phyloP scores from a whole-genome alignment of 805 yeast species.

The Candida caryicola region DNA sequence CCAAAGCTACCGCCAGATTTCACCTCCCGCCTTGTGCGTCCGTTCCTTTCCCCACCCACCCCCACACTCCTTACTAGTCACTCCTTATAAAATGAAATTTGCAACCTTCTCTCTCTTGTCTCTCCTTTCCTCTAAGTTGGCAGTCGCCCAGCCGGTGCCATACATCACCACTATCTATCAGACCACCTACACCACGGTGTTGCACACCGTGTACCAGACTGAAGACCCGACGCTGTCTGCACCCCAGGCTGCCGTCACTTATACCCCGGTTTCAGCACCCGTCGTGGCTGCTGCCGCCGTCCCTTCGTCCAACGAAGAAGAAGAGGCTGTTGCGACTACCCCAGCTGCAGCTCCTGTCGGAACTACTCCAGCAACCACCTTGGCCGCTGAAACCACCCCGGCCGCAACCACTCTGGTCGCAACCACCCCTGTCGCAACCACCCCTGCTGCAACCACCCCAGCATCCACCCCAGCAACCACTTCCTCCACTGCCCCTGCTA shows the following conservation, averaged over 20 bases:
- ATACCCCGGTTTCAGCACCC: slow-evolving; percentile 1
- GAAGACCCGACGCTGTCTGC: slow-evolving; percentile 4
- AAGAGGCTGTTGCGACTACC: neutral
- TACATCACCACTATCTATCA: slow-evolving; percentile 22
- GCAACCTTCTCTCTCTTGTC: slow-evolving; percentile 14
- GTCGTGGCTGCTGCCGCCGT: slow-evolving; percentile 3
- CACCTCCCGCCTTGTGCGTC: neutral
- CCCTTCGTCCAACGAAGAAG: neutral
- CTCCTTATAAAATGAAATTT: slow-evolving; percentile 15
- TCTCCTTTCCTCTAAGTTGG: slow-evolving; percentile 11
- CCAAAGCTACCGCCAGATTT: no score
- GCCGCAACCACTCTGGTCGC: slow-evolving; percentile 6
- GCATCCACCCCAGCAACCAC: slow-evolving; percentile 10
- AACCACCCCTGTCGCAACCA: slow-evolving; percentile 7
- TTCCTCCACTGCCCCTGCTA: slow-evolving; percentile 16
- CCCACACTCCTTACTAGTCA: slow-evolving; percentile 5
- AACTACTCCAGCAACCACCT: slow-evolving; percentile 13
- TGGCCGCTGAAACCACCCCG: slow-evolving; percentile 14
- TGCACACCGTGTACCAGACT: slow-evolving; percentile 14
- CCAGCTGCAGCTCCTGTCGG: slow-evolving; percentile 3
- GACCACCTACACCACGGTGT: slow-evolving; percentile 21
- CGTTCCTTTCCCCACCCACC: neutral
- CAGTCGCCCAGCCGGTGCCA: slow-evolving; percentile 26
- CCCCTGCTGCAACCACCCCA: slow-evolving; percentile 1
- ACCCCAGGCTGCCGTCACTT: neutral